Conservation (phyloP, 2,329 filamentous ascomycete species). For the Geosmithia morbida region DNA sequence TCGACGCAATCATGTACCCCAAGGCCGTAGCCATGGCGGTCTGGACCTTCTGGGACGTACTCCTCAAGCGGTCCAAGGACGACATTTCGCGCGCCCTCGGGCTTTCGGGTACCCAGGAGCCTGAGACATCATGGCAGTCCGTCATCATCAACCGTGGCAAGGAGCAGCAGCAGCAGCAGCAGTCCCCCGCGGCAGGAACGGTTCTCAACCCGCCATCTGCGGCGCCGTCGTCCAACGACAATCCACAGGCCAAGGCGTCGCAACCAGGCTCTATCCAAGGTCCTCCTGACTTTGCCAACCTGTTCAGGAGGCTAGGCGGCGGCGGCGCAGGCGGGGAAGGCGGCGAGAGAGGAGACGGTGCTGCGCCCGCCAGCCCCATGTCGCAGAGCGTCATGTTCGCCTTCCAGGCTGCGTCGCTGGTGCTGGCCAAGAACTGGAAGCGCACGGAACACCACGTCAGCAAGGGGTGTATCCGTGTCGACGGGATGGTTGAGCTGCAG, state of each 20-base stretch:
- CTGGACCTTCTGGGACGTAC: slow-evolving; percentile 34
- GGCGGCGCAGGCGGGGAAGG: neutral
- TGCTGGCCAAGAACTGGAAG: slow-evolving; percentile 30
- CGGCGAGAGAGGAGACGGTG: too few species aligned
- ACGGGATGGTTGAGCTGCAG: slow-evolving; percentile 38
- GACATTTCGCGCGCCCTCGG: slow-evolving; percentile 31
- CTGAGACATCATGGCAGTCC: slow-evolving; percentile 16
- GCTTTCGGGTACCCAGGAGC: slow-evolving; percentile 12
- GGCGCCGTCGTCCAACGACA: neutral
- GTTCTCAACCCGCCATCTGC: neutral
- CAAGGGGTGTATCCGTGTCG: slow-evolving; percentile 35
- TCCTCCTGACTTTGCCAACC: neutral
- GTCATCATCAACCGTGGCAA: slow-evolving; percentile 13
- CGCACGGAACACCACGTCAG: slow-evolving; percentile 26
- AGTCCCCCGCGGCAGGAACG: slow-evolving; percentile 4
- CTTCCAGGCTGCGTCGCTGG: slow-evolving; percentile 17
- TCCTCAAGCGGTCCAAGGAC: slow-evolving; percentile 28
- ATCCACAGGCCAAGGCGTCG: slow-evolving; percentile 5
- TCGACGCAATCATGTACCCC: slow-evolving; percentile 38
- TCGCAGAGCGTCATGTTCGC: slow-evolving; percentile 18
- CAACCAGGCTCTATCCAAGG: slow-evolving; percentile 8
- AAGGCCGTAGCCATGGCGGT: slow-evolving; percentile 32
- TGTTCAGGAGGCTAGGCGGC: slow-evolving; percentile 4
- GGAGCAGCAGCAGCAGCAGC: slow-evolving; percentile 9
- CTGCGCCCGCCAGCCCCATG: slow-evolving; percentile 11